Conservation (phyloP, 2,329 filamentous ascomycete genomes). For the Samsoniella hepiali region DNA sequence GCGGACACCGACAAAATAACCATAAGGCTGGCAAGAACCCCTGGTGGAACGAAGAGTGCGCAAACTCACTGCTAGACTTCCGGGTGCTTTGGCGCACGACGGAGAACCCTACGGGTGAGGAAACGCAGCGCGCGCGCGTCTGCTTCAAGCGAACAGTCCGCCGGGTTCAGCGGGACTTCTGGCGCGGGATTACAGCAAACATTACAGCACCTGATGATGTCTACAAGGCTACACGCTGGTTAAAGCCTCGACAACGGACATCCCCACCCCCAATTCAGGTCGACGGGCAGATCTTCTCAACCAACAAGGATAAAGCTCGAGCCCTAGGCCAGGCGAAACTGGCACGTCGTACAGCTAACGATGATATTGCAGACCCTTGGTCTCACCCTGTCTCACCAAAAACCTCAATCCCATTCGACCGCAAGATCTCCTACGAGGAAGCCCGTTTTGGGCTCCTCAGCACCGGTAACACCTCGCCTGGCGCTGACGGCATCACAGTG, state of each 20-base stretch:
- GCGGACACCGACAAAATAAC: neutral
- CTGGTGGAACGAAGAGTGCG: conserved; percentile 13
- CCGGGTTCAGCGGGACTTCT: neutral
- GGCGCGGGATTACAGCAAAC: neutral
- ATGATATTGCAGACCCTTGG: conserved; percentile 22
- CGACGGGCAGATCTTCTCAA: neutral
- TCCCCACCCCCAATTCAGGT: neutral
- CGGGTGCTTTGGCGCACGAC: neutral
- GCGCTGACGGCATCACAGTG: conserved; percentile 24
- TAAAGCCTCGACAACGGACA: neutral
- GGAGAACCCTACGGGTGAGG: neutral
- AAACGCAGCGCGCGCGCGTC: conserved; percentile 1
- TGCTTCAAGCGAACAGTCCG: conserved; percentile 5
- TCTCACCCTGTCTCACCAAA: conserved; percentile 3
- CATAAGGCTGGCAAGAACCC: neutral
- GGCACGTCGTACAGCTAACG: conserved; percentile 18
- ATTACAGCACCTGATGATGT: conserved; percentile 1
- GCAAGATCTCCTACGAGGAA: conserved; percentile 21
- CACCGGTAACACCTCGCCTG: conserved; percentile 24
- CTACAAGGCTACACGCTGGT: conserved; percentile 8
- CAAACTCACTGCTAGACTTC: neutral
- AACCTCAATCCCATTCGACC: conserved; percentile 19
- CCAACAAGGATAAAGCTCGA: conserved; percentile 22
- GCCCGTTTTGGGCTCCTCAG: conserved; percentile 19
- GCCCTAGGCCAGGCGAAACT: conserved; percentile 22